Evolutionary conservation across 2,329 filamentous ascomycete species (phyloP).

Genomic region (Sporothrix luriei): DNA sequence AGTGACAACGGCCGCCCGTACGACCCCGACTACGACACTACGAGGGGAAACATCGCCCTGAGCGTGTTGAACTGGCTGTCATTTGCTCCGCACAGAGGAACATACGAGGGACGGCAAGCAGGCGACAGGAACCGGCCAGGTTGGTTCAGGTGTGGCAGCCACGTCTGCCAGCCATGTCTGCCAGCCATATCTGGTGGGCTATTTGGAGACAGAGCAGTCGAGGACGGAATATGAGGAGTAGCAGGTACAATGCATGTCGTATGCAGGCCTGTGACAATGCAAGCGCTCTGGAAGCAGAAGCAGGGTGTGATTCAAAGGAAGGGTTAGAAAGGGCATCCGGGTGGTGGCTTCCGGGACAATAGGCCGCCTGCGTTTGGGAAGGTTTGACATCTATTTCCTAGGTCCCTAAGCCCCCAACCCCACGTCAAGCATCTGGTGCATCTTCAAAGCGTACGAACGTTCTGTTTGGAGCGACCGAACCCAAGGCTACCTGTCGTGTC

Average conservation of each 20-base stretch:
- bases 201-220: not conserved
- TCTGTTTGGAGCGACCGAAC: too few relatives aligned
- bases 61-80: not conserved
- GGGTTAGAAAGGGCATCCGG: not conserved
- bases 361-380: too few relatives aligned
- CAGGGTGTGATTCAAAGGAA: conserved; percentile 3
- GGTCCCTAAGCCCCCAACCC: too few relatives aligned
- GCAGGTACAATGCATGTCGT: too few relatives aligned
- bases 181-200: too few relatives aligned
- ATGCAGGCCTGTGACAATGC: conserved; percentile 1
- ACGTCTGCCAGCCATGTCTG: too few relatives aligned
- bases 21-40: not conserved
- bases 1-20: not conserved
- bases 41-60: not conserved
- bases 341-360: not conserved
- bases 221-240: too few relatives aligned
- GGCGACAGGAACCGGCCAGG: not conserved
- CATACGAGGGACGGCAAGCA: not conserved
- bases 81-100: not conserved
- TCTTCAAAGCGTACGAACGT: too few relatives aligned
- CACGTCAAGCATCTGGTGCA: too few relatives aligned
- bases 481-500: too few relatives aligned
- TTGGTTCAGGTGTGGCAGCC: too few relatives aligned
- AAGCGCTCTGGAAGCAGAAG: not conserved
- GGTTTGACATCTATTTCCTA: too few relatives aligned